Conservation (phyloP, 75 land plant species). For the Adiantum capillusveneris region DNA sequence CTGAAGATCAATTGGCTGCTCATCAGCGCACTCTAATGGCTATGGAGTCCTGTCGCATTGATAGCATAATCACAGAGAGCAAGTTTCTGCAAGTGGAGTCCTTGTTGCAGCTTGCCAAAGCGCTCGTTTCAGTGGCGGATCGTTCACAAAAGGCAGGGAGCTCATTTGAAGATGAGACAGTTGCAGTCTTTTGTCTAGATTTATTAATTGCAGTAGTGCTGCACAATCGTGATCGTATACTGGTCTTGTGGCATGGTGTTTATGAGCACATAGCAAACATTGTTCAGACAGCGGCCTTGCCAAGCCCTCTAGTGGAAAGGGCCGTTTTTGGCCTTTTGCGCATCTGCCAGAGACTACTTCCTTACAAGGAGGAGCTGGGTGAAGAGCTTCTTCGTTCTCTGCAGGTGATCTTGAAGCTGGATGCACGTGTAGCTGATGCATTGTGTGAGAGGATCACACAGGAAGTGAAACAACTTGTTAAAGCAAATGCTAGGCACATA, state of each 20-base stretch:
- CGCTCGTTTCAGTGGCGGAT: conserved; percentile 90
- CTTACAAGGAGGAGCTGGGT: conserved; percentile 88
- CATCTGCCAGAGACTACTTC: conserved; percentile 92
- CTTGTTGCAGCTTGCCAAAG: conserved; percentile 76
- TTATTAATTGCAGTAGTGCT: conserved; percentile 85
- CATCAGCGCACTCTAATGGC: conserved; percentile 86
- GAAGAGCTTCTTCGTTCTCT: conserved; percentile 94
- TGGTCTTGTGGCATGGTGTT: conserved; percentile 88
- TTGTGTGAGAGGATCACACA: conserved; percentile 94
- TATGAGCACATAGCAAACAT: conserved; percentile 90
- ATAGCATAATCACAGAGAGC: conserved; percentile 89
- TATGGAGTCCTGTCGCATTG: conserved; percentile 90
- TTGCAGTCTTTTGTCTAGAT: conserved; percentile 93
- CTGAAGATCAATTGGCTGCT: conserved; percentile 82
- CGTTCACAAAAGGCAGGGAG: conserved; percentile 74
- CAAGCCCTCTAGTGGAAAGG: conserved; percentile 79
- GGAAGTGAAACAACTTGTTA: conserved; percentile 85
- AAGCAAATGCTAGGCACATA: conserved; percentile 85
- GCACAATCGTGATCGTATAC: conserved; percentile 86
- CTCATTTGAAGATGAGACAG: conserved; percentile 92
- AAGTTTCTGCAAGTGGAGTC: conserved; percentile 91
- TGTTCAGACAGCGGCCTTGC: conserved; percentile 76
- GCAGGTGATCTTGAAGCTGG: conserved; percentile 90
- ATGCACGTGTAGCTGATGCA: conserved; percentile 93
- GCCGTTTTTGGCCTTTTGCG: conserved; percentile 93